Percentiles rank a stretch among this genome's conserved stretches.
Evolutionary conservation across 495 filamentous ascomycete species (phyloP).

Genomic region (Oidiodendron maius): DNA sequence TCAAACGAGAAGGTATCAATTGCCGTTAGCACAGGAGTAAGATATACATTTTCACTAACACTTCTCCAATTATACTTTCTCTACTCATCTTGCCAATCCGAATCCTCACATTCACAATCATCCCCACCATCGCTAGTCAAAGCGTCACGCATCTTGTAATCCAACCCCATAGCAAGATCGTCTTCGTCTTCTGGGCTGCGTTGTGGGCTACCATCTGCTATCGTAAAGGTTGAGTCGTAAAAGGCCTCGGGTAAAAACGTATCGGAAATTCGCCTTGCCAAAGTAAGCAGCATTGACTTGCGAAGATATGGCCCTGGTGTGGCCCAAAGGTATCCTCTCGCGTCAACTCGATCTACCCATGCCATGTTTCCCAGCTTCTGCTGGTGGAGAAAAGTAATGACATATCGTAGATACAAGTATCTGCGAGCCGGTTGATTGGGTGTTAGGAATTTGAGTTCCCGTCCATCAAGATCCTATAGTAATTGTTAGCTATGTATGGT

Average conservation of each 20-base stretch:
- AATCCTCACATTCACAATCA: constrained; percentile 4
- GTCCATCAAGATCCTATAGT: constrained; percentile 9
- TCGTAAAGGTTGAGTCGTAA: constrained; percentile 11
- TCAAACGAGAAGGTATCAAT: too few relatives aligned
- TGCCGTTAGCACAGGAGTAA: too few relatives aligned
- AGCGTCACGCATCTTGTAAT: constrained; percentile 12
- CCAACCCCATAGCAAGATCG: constrained; percentile 13
- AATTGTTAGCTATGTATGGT: constrained; percentile 5
- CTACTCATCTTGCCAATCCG: not conserved
- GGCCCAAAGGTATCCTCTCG: constrained; percentile 5
- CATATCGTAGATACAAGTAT: constrained; percentile 9
- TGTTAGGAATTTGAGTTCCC: constrained; percentile 8
- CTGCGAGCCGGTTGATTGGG: constrained; percentile 7
- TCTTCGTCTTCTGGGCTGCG: constrained; percentile 14
- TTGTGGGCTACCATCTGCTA: constrained; percentile 7
- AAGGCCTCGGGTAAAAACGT: constrained; percentile 9
- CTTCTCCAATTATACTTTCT: constrained; percentile 2
- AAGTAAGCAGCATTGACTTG: constrained; percentile 4
- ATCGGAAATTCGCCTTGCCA: constrained; percentile 11
- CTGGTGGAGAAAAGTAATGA: constrained; percentile 7
- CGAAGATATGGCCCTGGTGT: constrained; percentile 11
- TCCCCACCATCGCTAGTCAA: not conserved
- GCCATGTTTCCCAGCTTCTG: constrained; percentile 5
- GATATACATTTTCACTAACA: too few relatives aligned
- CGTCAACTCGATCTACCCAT: constrained; percentile 3